Conservation (phyloP, 805 yeast genomes). For the Yamadazyma tumulicola region DNA sequence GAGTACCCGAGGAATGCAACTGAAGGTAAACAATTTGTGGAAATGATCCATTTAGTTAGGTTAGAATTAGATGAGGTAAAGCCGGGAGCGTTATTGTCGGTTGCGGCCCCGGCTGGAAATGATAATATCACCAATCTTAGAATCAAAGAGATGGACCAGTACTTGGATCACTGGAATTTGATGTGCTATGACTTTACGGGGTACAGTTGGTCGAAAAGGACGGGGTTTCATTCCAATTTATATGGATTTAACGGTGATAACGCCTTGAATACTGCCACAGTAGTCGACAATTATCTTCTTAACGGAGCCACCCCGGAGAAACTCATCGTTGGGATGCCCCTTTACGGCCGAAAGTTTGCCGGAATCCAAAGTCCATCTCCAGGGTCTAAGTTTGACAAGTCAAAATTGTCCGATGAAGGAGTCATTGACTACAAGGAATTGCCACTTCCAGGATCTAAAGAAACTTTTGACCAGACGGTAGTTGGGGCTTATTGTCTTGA, state of each 20-base stretch:
- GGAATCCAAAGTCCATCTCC: constrained; percentile 33
- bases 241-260: constrained; percentile 44
- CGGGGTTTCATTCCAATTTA: constrained; percentile 68
- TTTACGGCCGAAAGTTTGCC: constrained; percentile 56
- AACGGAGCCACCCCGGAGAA: constrained; percentile 47
- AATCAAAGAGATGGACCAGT: constrained; percentile 52
- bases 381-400: constrained; percentile 35
- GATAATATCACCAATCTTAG: constrained; percentile 43
- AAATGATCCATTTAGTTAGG: constrained; percentile 41
- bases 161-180: constrained; percentile 71
- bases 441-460: constrained; percentile 30
- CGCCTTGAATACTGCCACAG: constrained; percentile 45
- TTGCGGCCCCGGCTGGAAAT: constrained; percentile 73
- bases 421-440: constrained; percentile 55
- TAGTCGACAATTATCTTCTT: constrained; percentile 42
- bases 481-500: constrained; percentile 54
- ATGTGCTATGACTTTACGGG: constrained; percentile 93
- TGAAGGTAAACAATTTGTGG: constrained; percentile 45
- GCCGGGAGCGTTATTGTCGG: constrained; percentile 47
- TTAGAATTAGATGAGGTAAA: constrained; percentile 27
- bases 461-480: constrained; percentile 46
- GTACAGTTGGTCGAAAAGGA: constrained; percentile 54
- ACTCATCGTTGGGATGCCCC: constrained; percentile 80
- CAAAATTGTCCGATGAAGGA: constrained; percentile 36
- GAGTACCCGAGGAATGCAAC: constrained; percentile 64